Conservation (phyloP, 441 rosid genomes). For the Kokia cookei region DNA sequence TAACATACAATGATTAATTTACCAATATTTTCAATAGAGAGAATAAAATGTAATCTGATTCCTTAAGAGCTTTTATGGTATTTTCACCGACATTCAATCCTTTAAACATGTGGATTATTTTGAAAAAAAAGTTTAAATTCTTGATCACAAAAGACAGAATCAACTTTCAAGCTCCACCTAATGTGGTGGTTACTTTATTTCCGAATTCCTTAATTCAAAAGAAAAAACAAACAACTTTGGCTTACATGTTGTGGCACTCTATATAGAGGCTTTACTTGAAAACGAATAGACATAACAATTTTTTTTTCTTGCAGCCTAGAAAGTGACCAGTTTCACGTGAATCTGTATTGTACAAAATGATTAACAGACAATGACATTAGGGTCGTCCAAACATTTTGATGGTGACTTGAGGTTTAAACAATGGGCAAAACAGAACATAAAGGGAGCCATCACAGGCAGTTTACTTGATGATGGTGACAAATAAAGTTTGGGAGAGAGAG, state of each 20-base stretch:
- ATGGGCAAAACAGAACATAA: background rate
- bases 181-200: background rate
- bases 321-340: background rate
- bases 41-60: rapidly evolving
- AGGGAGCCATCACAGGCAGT: background rate
- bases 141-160: background rate
- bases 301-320: background rate
- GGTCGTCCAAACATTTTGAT: background rate
- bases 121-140: too few relatives aligned
- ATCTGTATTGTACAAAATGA: background rate
- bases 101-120: too few relatives aligned
- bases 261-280: background rate
- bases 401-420: background rate
- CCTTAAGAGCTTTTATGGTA: rapidly evolving
- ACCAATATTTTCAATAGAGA: too few relatives aligned
- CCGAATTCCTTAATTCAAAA: background rate
- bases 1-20: too few relatives aligned
- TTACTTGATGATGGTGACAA: background rate
- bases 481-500: too few relatives aligned
- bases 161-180: background rate
- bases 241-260: background rate
- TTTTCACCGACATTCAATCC: too few relatives aligned
- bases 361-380: background rate
- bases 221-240: background rate
- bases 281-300: background rate